Evolutionary conservation across 352 stramenopile species (phyloP).

Genomic region (Elongisporangium undulatum): DNA sequence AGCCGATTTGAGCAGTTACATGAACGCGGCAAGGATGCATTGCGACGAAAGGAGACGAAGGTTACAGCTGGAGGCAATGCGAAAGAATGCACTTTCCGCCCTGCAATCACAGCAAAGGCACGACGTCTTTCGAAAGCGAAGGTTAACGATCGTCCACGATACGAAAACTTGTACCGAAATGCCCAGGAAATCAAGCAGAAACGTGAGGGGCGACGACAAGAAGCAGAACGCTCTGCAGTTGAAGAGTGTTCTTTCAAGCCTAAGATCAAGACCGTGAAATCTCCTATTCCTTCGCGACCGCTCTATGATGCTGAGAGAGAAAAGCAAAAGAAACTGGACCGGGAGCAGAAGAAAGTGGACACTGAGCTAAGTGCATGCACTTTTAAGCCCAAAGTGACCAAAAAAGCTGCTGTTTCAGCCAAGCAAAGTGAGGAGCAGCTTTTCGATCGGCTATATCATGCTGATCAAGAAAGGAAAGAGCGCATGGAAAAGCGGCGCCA

Average conservation of each 20-base stretch:
- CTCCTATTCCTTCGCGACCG: slow-evolving; percentile 39
- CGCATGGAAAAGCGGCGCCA: slow-evolving; percentile 62
- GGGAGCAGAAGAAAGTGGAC: slow-evolving; percentile 72
- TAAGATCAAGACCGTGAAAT: slow-evolving; percentile 66
- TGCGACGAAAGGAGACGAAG: slow-evolving; percentile 36
- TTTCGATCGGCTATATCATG: slow-evolving; percentile 75
- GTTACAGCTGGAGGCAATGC: not conserved
- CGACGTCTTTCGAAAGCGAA: slow-evolving; percentile 39
- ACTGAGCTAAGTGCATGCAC: slow-evolving; percentile 57
- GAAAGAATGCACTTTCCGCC: slow-evolving; percentile 58
- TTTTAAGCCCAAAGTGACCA: slow-evolving; percentile 62
- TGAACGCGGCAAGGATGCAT: slow-evolving; percentile 45
- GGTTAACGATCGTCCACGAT: slow-evolving; percentile 29
- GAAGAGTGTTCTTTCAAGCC: slow-evolving; percentile 77
- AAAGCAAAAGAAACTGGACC: slow-evolving; percentile 61
- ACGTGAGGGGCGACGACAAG: slow-evolving; percentile 59
- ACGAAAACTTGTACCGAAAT: slow-evolving; percentile 75
- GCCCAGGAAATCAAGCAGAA: slow-evolving; percentile 63
- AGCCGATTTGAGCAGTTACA: slow-evolving; percentile 45
- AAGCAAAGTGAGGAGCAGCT: slow-evolving; percentile 18
- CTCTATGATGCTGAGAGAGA: slow-evolving; percentile 70
- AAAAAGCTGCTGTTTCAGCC: slow-evolving; percentile 18
- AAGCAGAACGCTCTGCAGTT: slow-evolving; percentile 43
- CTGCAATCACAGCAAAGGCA: slow-evolving; percentile 59
- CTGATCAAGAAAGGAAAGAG: slow-evolving; percentile 47